phyloP scores from a whole-genome alignment of 495 filamentous ascomycete genomes.

The Beverwykella pulmonaria region DNA sequence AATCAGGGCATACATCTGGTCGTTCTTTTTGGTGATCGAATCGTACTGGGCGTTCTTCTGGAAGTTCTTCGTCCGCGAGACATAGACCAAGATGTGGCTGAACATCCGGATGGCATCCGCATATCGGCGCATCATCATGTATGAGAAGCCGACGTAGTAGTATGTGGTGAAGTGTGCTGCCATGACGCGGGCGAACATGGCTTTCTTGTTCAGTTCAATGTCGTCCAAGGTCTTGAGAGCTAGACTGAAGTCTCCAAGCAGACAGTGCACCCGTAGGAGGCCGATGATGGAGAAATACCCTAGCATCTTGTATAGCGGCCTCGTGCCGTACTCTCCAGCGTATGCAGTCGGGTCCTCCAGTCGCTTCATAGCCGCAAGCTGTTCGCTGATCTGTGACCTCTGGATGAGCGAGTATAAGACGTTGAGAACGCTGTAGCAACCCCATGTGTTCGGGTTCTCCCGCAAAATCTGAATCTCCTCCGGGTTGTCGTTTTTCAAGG shows the following conservation, averaged over 20 bases:
- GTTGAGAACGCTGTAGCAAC: conserved; percentile 98
- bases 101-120: conserved; percentile 99
- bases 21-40: conserved; percentile 98
- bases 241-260: conserved; percentile 96
- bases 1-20: conserved; percentile 99
- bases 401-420: conserved; percentile 99
- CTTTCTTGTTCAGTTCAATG: conserved; percentile 99
- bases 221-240: conserved; percentile 98
- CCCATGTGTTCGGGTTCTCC: conserved; percentile 98
- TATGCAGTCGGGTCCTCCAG: conserved; percentile 81
- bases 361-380: conserved; percentile 90
- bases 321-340: conserved; percentile 91
- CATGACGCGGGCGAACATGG: conserved; percentile 99
- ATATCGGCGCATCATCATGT: conserved; percentile 99
- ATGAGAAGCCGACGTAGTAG: conserved; percentile 99
- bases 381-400: conserved; percentile 94
- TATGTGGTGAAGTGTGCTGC: conserved; percentile 99
- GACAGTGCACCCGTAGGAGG: conserved; percentile 90
- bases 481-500: conserved; percentile 78
- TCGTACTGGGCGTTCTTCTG: conserved; percentile 98
- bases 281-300: conserved; percentile 99
- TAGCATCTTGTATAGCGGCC: conserved; percentile 94
- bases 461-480: conserved; percentile 89
- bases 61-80: conserved; percentile 99
- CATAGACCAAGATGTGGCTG: conserved; percentile 98